Evolutionary conservation across 139 green algal genomes (phyloP).

Genomic region (Chlorella ohadii): DNA sequence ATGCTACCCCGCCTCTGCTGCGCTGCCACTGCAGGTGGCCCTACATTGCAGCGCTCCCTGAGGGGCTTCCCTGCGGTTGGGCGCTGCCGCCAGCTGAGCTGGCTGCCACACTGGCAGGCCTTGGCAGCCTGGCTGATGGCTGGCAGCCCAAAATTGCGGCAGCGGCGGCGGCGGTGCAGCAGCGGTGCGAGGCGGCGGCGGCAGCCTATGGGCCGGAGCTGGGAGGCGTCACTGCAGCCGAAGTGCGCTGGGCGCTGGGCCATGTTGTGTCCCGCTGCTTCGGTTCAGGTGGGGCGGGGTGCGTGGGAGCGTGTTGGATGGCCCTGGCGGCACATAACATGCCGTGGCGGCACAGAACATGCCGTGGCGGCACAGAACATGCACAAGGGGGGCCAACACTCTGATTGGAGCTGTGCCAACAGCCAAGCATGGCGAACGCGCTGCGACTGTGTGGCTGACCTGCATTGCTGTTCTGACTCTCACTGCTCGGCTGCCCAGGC

Average conservation of each 20-base stretch:
- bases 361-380: too few relatives aligned
- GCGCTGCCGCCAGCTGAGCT: background rate
- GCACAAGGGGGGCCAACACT: too few relatives aligned
- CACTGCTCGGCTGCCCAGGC: background rate
- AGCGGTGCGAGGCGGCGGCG: background rate
- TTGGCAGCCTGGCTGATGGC: background rate
- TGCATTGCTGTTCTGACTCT: too few relatives aligned
- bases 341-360: too few relatives aligned
- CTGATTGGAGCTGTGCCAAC: too few relatives aligned
- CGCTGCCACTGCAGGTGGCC: background rate
- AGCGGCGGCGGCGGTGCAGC: constrained; percentile 10
- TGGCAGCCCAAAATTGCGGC: background rate
- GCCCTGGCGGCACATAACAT: too few relatives aligned
- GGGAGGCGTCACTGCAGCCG: background rate
- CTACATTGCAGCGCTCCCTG: constrained; percentile 11
- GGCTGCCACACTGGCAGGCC: background rate
- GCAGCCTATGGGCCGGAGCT: background rate
- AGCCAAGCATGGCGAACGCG: too few relatives aligned
- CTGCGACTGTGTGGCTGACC: too few relatives aligned
- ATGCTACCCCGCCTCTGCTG: too few relatives aligned
- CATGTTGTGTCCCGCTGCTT: constrained; percentile 25
- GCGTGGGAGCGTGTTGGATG: too few relatives aligned
- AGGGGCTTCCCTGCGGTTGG: background rate
- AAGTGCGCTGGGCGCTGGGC: constrained; percentile 22
- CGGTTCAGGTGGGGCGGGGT: constrained; percentile 5